These are phyloP conservation scores for Sordariomycetes sp. DNA, from an alignment of 2,329 filamentous ascomycete species.

Conservation along the genomic window DNA sequence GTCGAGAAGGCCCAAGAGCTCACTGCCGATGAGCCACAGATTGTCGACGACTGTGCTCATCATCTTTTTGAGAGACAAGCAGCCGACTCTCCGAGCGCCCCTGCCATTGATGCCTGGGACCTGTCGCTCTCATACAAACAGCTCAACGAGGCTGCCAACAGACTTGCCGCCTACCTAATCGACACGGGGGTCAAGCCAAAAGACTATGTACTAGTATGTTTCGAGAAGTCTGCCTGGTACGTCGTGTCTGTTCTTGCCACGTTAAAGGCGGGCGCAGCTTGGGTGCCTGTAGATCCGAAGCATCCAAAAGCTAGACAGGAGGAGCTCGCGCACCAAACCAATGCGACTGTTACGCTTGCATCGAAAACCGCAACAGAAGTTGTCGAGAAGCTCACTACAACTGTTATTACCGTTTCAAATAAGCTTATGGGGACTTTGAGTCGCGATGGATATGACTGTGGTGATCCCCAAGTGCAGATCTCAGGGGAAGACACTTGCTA, in stretches of 20 bases:
- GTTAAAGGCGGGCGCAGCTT: slow-evolving; percentile 14
- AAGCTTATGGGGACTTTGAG: too few relatives aligned
- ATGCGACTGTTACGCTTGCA: background rate
- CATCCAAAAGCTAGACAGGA: slow-evolving; percentile 1
- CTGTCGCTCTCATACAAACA: slow-evolving; percentile 1
- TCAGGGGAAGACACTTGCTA: too few relatives aligned
- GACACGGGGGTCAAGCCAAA: background rate
- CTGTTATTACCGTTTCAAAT: too few relatives aligned
- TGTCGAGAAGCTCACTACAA: too few relatives aligned
- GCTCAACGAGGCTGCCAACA: background rate
- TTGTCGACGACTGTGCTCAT: slow-evolving; percentile 1
- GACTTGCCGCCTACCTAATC: background rate
- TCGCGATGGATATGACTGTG: too few relatives aligned
- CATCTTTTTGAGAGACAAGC: slow-evolving; percentile 1
- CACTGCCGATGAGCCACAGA: background rate
- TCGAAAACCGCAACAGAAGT: too few relatives aligned
- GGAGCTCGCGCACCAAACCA: slow-evolving; percentile 1
- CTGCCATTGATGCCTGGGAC: slow-evolving; percentile 24
- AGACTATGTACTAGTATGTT: slow-evolving; percentile 8
- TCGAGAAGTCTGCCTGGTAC: slow-evolving; percentile 11
- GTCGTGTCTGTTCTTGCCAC: slow-evolving; percentile 11
- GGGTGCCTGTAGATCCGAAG: slow-evolving; percentile 10
- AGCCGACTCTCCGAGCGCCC: slow-evolving; percentile 13
- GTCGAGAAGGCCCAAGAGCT: background rate
- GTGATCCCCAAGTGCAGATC: too few relatives aligned